Conservation (phyloP, 1,284 basidiomycete genomes). For the Papiliotrema fonsecae region DNA sequence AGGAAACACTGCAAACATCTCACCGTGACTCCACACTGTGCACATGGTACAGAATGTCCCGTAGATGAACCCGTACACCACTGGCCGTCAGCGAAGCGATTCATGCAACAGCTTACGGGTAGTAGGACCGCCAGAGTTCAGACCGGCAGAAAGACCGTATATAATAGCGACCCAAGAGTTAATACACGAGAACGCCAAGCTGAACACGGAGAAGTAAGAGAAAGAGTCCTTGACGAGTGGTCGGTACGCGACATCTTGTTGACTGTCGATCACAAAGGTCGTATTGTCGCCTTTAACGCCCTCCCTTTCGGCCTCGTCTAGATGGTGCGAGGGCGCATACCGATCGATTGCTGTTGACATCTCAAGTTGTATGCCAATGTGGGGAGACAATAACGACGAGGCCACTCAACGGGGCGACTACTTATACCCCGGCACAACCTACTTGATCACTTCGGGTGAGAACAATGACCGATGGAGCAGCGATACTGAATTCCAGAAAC, state of each 20-base stretch:
- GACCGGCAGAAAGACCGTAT: constrained; percentile 10
- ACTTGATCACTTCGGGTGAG: too few relatives aligned
- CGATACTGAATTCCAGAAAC: too few relatives aligned
- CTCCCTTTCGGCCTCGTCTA: too few relatives aligned
- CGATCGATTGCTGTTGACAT: too few relatives aligned
- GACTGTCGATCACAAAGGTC: too few relatives aligned
- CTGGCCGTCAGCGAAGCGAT: constrained; percentile 1
- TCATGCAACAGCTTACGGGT: constrained; percentile 4
- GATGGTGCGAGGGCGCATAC: too few relatives aligned
- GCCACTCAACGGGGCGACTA: too few relatives aligned
- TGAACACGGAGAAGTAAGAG: constrained; percentile 10
- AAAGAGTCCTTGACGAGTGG: constrained; percentile 5
- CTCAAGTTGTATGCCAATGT: too few relatives aligned
- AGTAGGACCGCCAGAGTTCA: constrained; percentile 17
- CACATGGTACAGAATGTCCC: constrained; percentile 11
- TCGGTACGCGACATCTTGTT: not conserved
- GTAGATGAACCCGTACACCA: constrained; percentile 17
- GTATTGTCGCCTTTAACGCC: too few relatives aligned
- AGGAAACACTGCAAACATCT: constrained; percentile 14
- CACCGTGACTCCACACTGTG: constrained; percentile 11
- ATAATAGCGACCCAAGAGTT: constrained; percentile 19
- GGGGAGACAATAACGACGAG: too few relatives aligned
- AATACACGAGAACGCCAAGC: constrained; percentile 14
- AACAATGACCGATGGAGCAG: too few relatives aligned
- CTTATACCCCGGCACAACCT: too few relatives aligned